phyloP scores from a whole-genome alignment of 2,329 filamentous ascomycete genomes.

The Nemania sp. region DNA sequence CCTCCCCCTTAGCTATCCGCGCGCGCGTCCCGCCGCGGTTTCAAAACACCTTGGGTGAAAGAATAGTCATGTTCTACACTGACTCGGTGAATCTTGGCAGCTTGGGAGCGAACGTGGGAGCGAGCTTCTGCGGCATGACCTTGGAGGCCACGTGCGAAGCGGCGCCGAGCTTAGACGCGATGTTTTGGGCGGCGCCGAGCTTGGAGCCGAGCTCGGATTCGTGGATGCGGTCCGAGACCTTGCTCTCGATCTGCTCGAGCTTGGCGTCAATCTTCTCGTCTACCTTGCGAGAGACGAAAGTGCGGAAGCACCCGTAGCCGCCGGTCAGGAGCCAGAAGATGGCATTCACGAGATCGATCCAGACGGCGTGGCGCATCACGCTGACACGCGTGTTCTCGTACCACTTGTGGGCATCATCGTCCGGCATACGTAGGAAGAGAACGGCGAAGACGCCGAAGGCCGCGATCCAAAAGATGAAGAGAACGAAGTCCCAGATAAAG shows the following conservation, averaged over 20 bases:
- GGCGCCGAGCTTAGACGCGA: constrained; percentile 7
- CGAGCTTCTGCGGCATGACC: background rate
- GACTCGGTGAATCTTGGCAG: constrained; percentile 17
- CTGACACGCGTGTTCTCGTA: constrained; percentile 50
- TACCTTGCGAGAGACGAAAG: constrained; percentile 39
- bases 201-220: constrained; percentile 10
- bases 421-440: constrained; percentile 67
- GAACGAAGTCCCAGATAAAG: constrained; percentile 50
- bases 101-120: background rate
- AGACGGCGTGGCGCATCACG: constrained; percentile 72
- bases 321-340: constrained; percentile 64
- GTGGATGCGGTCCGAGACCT: constrained; percentile 22
- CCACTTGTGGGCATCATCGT: constrained; percentile 43
- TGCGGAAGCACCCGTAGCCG: constrained; percentile 48
- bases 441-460: constrained; percentile 74
- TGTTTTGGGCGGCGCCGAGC: background rate
- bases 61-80: constrained; percentile 5
- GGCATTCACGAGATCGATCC: constrained; percentile 71
- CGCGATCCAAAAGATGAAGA: constrained; percentile 62
- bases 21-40: background rate
- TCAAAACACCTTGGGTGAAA: background rate
- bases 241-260: constrained; percentile 23
- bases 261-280: constrained; percentile 26
- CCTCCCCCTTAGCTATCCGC: background rate
- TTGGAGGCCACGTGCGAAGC: background rate